Conservation (phyloP, 306 rosid species). For the Benincasa hispida region DNA sequence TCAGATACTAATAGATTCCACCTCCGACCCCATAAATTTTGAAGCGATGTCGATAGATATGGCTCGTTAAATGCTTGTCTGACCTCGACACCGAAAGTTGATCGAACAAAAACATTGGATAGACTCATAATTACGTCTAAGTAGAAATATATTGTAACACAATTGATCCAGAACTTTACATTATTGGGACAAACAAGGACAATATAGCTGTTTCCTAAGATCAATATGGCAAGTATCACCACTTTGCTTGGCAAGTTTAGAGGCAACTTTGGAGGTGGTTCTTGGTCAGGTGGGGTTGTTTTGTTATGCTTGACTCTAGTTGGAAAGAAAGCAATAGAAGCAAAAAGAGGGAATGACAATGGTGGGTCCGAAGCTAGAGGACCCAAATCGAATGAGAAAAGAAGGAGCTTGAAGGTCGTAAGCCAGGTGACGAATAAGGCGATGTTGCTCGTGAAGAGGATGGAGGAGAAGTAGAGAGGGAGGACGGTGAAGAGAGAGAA, state of each 20-base stretch:
- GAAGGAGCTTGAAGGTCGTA: slow-evolving; percentile 22
- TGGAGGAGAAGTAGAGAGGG: slow-evolving; percentile 16
- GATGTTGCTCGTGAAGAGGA: slow-evolving; percentile 14
- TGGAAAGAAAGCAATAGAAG: slow-evolving; percentile 19
- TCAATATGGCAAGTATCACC: background rate
- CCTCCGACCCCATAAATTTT: slow-evolving; percentile 24
- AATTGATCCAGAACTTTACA: background rate
- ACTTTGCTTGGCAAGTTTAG: slow-evolving; percentile 13
- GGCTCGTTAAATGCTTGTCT: slow-evolving; percentile 19
- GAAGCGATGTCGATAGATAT: slow-evolving; percentile 19
- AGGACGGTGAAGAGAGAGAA: slow-evolving; percentile 13
- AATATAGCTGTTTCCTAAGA: background rate
- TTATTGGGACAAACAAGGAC: background rate
- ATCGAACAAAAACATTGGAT: slow-evolving; percentile 3
- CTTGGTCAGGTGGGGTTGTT: background rate
- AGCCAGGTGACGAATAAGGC: slow-evolving; percentile 23
- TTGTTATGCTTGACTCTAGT: slow-evolving; percentile 4
- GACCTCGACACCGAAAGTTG: slow-evolving; percentile 11
- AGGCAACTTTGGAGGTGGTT: slow-evolving; percentile 6
- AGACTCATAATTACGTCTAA: slow-evolving; percentile 15
- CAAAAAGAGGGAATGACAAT: slow-evolving; percentile 14
- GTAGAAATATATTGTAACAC: slow-evolving; percentile 4
- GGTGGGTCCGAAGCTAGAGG: slow-evolving; percentile 16
- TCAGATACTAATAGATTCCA: slow-evolving; percentile 19
- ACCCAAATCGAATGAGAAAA: slow-evolving; percentile 18